A percentile compares a stretch with the other conserved stretches of the same genome.
phyloP scores from a whole-genome alignment of 163 green algal genomes.

The Trebouxia gelatinosa region DNA sequence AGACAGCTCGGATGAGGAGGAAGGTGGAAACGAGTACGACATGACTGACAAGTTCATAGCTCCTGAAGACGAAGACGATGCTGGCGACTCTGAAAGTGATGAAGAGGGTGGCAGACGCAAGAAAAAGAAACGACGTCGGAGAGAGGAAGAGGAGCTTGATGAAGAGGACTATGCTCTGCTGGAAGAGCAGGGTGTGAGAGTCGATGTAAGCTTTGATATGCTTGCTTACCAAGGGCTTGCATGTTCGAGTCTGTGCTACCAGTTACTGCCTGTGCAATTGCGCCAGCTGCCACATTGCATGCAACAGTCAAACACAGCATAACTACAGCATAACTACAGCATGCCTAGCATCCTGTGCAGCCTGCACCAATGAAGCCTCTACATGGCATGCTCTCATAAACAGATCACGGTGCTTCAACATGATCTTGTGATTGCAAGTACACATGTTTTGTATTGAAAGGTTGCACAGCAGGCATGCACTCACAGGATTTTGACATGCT shows the following conservation, averaged over 20 bases:
- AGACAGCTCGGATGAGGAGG: conserved; percentile 49
- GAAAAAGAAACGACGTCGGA: conserved; percentile 54
- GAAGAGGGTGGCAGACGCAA: conserved; percentile 42
- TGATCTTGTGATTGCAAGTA: too few species aligned
- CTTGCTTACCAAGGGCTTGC: conserved; percentile 41
- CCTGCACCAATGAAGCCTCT: too few species aligned
- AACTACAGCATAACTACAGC: too few species aligned
- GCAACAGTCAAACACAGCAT: too few species aligned
- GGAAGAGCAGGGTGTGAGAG: conserved; percentile 61
- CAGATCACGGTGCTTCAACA: too few species aligned
- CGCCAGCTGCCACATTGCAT: neutral
- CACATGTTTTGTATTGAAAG: too few species aligned
- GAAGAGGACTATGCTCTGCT: conserved; percentile 82
- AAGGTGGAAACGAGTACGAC: conserved; percentile 65
- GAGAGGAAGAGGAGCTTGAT: conserved; percentile 62
- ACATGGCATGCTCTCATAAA: too few species aligned
- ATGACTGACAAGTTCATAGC: conserved; percentile 66
- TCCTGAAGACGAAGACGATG: conserved; percentile 51
- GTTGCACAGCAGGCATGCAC: too few species aligned
- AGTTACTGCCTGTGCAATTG: neutral
- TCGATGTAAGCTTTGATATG: neutral
- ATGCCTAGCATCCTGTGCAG: too few species aligned
- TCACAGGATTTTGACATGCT: too few species aligned
- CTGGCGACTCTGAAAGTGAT: conserved; percentile 35
- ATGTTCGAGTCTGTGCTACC: neutral